Conservation (phyloP, 306 rosid genomes). For the Rosa chinensis region DNA sequence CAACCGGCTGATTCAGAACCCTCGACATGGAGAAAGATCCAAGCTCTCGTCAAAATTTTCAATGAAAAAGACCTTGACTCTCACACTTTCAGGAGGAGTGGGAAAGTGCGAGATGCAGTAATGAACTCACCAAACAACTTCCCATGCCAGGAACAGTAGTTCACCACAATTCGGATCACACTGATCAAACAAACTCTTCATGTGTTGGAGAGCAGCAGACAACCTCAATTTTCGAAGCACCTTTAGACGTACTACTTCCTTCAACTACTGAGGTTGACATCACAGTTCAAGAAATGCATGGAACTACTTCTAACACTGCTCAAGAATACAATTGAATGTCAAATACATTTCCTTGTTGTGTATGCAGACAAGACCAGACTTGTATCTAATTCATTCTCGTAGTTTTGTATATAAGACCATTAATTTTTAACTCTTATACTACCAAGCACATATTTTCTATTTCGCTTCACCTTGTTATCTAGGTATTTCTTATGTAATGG, state of each 20-base stretch:
- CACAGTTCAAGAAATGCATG: too few species aligned
- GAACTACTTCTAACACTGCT: not conserved
- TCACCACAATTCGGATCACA: too few species aligned
- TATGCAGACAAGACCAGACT: too few species aligned
- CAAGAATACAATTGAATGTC: not conserved
- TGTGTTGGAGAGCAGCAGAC: not conserved
- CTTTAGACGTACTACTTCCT: too few species aligned
- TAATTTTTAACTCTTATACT: too few species aligned
- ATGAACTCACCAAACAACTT: not conserved
- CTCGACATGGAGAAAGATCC: constrained; percentile 37
- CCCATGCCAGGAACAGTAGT: not conserved
- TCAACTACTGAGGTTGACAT: too few species aligned
- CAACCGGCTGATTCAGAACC: not conserved
- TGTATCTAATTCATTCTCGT: not conserved
- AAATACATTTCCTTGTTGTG: not conserved
- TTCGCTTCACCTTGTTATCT: too few species aligned
- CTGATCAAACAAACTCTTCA: too few species aligned
- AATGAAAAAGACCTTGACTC: constrained; percentile 17
- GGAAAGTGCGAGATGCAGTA: not conserved
- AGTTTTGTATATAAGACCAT: too few species aligned
- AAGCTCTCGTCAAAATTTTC: constrained; percentile 22
- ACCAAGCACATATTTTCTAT: too few species aligned
- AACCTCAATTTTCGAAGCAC: not conserved
- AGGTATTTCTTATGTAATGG: too few species aligned
- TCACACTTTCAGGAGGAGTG: not conserved